These are phyloP conservation scores for Tuber melanosporum DNA, from an alignment of 495 filamentous ascomycete species.

Conservation along the genomic window DNA sequence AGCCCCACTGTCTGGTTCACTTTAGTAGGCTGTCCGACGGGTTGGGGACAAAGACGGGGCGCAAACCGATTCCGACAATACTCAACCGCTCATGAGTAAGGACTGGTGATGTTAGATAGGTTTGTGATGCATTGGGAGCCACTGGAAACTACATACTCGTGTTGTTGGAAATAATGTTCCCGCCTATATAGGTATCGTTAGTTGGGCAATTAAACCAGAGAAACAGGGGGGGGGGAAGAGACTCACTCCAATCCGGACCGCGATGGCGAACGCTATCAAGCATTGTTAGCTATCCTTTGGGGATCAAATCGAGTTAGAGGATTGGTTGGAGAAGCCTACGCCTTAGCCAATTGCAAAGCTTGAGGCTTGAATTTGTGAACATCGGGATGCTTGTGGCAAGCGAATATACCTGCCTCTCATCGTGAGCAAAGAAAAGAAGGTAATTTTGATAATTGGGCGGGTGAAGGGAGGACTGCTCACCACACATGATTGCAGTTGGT, in stretches of 20 bases:
- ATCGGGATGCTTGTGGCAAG: conserved; percentile 94
- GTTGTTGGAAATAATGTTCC: conserved; percentile 78
- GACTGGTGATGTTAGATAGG: conserved; percentile 54
- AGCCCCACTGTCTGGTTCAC: conserved; percentile 70
- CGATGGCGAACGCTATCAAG: conserved; percentile 77
- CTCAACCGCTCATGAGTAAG: conserved; percentile 94
- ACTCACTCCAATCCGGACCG: conserved; percentile 97
- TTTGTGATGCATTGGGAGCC: neutral
- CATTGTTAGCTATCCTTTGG: conserved; percentile 41
- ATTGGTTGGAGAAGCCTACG: conserved; percentile 52
- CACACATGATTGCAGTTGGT: conserved; percentile 30
- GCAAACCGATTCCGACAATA: conserved; percentile 93
- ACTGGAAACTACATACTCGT: conserved; percentile 60
- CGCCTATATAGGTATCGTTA: conserved; percentile 52
- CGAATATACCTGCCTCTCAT: conserved; percentile 71
- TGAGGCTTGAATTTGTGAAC: conserved; percentile 95
- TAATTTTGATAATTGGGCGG: conserved; percentile 5
- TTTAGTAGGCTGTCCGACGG: conserved; percentile 25
- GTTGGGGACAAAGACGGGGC: neutral
- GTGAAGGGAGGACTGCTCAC: conserved; percentile 23
- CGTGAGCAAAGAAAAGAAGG: neutral
- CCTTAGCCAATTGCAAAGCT: conserved; percentile 90
- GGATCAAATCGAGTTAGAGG: neutral
- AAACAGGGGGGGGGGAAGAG: conserved; percentile 10
- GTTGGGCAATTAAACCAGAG: neutral